Conservation (phyloP, 768 basidiomycete species). For the Xerocomellus dryophilus region DNA sequence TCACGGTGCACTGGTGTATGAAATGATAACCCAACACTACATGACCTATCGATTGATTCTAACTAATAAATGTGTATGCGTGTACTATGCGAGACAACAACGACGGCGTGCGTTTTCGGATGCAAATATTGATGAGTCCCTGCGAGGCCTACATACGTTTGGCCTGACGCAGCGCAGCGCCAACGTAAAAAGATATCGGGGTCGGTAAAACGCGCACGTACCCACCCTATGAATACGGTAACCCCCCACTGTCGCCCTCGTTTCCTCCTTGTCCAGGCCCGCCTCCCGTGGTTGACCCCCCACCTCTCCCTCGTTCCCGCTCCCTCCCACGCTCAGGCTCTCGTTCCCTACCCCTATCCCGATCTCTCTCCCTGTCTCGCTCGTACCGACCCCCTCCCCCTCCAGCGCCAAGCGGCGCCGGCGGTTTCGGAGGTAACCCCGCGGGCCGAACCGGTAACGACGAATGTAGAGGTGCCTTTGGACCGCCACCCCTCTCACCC, state of each 20-base stretch:
- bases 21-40: conserved; percentile 13
- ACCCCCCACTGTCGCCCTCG: conserved; percentile 15
- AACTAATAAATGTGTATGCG: conserved; percentile 17
- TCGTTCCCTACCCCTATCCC: conserved; percentile 6
- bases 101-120: conserved; percentile 1
- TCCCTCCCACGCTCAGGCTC: conserved; percentile 16
- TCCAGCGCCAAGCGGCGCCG: conserved; percentile 11
- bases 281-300: conserved; percentile 4
- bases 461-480: conserved; percentile 10
- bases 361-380: conserved; percentile 14
- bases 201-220: neutral
- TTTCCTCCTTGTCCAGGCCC: conserved; percentile 4
- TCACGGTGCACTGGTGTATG: neutral
- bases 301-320: conserved; percentile 19
- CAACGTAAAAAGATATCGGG: neutral
- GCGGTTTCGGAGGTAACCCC: conserved; percentile 22
- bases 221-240: conserved; percentile 30
- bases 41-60: conserved; percentile 17
- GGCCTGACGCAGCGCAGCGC: neutral
- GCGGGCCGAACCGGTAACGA: conserved; percentile 21
- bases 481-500: conserved; percentile 4
- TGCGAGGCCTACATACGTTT: neutral
- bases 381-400: conserved; percentile 17
- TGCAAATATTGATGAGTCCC: conserved; percentile 1
- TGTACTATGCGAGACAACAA: conserved; percentile 17